phyloP scores from a whole-genome alignment of 1,284 basidiomycete genomes.

The Ustilago esculenta region DNA sequence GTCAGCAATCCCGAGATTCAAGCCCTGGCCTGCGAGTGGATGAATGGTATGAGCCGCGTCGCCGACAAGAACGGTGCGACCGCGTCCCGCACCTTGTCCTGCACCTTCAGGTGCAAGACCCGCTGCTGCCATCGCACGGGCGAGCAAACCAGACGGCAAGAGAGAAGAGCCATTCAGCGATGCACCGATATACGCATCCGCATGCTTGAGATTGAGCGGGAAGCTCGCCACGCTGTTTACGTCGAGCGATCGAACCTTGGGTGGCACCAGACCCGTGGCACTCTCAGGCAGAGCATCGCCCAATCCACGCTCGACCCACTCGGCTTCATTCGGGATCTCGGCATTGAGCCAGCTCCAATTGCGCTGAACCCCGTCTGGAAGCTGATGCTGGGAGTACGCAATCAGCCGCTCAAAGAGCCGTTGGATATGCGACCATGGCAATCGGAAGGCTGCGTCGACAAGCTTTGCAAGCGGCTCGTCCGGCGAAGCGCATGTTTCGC shows the following conservation, averaged over 20 bases:
- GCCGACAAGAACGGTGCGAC: conserved; percentile 86
- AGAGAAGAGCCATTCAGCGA: conserved; percentile 43
- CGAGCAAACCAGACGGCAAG: conserved; percentile 41
- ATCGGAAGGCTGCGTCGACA: conserved; percentile 90
- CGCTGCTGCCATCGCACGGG: conserved; percentile 43
- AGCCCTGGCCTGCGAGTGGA: conserved; percentile 95
- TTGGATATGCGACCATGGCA: conserved; percentile 80
- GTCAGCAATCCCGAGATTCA: conserved; percentile 92
- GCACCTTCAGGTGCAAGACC: conserved; percentile 49
- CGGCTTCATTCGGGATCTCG: conserved; percentile 35
- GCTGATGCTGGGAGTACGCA: conserved; percentile 68
- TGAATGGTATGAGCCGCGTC: conserved; percentile 96
- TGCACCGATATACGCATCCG: conserved; percentile 82
- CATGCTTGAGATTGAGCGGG: conserved; percentile 87
- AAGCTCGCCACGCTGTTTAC: conserved; percentile 85
- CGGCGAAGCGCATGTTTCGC: conserved; percentile 30
- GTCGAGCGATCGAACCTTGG: conserved; percentile 78
- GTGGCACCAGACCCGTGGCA: conserved; percentile 71
- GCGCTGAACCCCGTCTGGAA: conserved; percentile 1
- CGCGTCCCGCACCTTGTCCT: conserved; percentile 66
- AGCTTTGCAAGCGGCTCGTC: conserved; percentile 76
- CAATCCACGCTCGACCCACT: conserved; percentile 34
- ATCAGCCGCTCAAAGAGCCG: conserved; percentile 75
- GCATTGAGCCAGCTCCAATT: conserved; percentile 50
- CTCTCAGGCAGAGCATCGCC: conserved; percentile 47